Conservation (phyloP, 1,139 yeast species). For the Suhomyces coccinellae region DNA sequence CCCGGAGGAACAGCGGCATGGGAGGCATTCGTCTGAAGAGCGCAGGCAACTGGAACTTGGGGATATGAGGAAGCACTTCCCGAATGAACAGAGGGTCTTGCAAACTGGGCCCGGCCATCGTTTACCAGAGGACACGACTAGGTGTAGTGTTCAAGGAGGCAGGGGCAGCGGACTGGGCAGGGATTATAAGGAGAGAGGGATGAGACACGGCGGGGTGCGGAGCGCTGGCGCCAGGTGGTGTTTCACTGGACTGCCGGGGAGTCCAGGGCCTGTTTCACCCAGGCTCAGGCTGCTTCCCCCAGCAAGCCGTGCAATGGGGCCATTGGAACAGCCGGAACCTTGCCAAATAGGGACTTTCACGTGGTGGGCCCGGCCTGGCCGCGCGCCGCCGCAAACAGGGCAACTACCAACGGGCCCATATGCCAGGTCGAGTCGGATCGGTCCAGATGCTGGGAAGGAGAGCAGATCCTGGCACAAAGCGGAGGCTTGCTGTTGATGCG, state of each 20-base stretch:
- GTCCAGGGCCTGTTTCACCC: background rate
- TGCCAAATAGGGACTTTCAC: background rate
- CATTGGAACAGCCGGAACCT: background rate
- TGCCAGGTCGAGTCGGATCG: no score
- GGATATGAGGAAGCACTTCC: background rate
- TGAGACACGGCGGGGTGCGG: background rate
- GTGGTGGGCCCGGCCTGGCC: background rate
- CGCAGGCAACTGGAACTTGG: slow-evolving; percentile 15
- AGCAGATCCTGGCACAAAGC: no score
- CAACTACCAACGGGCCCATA: background rate
- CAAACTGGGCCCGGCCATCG: slow-evolving; percentile 1
- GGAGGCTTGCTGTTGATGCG: no score
- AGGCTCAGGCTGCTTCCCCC: background rate
- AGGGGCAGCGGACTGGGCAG: background rate
- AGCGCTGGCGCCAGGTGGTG: background rate
- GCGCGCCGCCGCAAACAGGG: background rate
- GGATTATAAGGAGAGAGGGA: background rate
- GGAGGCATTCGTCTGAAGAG: slow-evolving; percentile 11
- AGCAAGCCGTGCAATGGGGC: slow-evolving; percentile 1
- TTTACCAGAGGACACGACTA: slow-evolving; percentile 6
- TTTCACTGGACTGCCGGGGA: no score
- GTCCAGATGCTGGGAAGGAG: no score
- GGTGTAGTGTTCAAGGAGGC: background rate
- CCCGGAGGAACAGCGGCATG: slow-evolving; percentile 15
- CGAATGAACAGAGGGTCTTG: slow-evolving; percentile 1